These are phyloP conservation scores for Oxalis stricta DNA, from an alignment of 441 rosid genomes.

Conservation along the genomic window DNA sequence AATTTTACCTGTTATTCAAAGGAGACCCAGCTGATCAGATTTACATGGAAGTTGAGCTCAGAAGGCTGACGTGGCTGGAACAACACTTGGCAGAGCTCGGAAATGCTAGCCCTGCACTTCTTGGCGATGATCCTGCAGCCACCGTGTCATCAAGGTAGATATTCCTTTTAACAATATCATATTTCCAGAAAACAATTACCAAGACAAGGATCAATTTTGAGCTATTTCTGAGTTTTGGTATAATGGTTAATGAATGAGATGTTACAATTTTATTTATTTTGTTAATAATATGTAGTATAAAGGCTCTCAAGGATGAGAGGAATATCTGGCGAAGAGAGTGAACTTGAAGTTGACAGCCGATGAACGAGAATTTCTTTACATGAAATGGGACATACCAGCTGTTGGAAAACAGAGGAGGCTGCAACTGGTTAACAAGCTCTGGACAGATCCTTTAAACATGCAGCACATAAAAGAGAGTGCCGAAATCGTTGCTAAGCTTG, in stretches of 20 bases:
- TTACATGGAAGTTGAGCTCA: conserved; percentile 86
- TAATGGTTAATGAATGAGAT: neutral
- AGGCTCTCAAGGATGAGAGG: conserved; percentile 80
- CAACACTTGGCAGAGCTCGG: conserved; percentile 87
- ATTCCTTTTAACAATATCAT: no score
- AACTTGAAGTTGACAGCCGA: conserved; percentile 54
- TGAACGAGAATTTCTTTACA: conserved; percentile 62
- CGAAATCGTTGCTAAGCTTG: conserved; percentile 64
- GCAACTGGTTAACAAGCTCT: conserved; percentile 68
- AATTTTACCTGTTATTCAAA: conserved; percentile 61
- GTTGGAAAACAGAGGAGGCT: conserved; percentile 80
- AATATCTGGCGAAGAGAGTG: conserved; percentile 68
- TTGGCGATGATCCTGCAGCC: conserved; percentile 81
- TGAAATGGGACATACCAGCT: conserved; percentile 68
- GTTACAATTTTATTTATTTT: neutral
- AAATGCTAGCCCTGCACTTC: conserved; percentile 83
- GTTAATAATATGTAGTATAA: conserved; percentile 30
- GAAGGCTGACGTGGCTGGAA: conserved; percentile 79
- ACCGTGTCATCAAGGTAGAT: conserved; percentile 82
- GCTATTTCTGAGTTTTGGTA: no score
- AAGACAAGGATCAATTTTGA: no score
- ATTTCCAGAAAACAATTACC: no score
- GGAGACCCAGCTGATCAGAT: conserved; percentile 81
- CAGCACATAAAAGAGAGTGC: conserved; percentile 67
- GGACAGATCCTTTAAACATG: conserved; percentile 78